Conservation (phyloP, 164 flowering plant genomes). For the Liriodendron chinense region DNA sequence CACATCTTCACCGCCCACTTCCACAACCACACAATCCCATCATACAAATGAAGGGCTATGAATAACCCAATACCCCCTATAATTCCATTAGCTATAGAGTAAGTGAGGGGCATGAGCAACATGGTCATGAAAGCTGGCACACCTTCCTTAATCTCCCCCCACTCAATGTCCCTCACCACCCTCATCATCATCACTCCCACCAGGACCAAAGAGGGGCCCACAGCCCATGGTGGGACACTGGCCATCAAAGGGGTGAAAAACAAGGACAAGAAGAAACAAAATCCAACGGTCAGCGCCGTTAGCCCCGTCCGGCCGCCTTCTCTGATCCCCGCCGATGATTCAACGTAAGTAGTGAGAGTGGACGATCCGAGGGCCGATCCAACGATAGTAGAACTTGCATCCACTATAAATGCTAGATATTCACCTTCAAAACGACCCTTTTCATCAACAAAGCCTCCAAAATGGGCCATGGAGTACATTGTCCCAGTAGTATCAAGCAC, state of each 20-base stretch:
- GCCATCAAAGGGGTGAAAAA: slow-evolving; percentile 65
- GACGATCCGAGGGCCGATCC: slow-evolving; percentile 73
- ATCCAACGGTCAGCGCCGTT: slow-evolving; percentile 56
- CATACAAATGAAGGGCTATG: slow-evolving; percentile 52
- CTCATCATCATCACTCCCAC: slow-evolving; percentile 89
- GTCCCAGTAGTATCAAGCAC: slow-evolving; percentile 73
- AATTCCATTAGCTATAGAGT: slow-evolving; percentile 76
- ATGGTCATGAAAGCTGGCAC: slow-evolving; percentile 79
- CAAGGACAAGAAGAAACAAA: slow-evolving; percentile 58
- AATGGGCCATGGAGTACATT: slow-evolving; percentile 74
- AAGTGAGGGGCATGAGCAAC: slow-evolving; percentile 82
- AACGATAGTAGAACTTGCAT: slow-evolving; percentile 60
- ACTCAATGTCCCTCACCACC: slow-evolving; percentile 74
- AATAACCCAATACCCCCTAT: slow-evolving; percentile 75
- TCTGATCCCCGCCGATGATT: slow-evolving; percentile 74
- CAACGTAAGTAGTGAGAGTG: slow-evolving; percentile 57
- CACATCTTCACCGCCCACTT: slow-evolving; percentile 45
- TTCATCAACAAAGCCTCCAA: slow-evolving; percentile 61
- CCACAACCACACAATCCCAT: slow-evolving; percentile 23
- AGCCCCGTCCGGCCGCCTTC: slow-evolving; percentile 91
- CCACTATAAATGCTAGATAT: slow-evolving; percentile 70
- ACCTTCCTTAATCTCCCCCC: slow-evolving; percentile 58
- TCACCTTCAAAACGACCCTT: slow-evolving; percentile 71
- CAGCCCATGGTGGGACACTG: slow-evolving; percentile 88
- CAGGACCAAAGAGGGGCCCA: slow-evolving; percentile 76